Base-by-base conservation (phyloP, 352 stramenopile genomes). In the Phytopythium oedochilum region DNA sequence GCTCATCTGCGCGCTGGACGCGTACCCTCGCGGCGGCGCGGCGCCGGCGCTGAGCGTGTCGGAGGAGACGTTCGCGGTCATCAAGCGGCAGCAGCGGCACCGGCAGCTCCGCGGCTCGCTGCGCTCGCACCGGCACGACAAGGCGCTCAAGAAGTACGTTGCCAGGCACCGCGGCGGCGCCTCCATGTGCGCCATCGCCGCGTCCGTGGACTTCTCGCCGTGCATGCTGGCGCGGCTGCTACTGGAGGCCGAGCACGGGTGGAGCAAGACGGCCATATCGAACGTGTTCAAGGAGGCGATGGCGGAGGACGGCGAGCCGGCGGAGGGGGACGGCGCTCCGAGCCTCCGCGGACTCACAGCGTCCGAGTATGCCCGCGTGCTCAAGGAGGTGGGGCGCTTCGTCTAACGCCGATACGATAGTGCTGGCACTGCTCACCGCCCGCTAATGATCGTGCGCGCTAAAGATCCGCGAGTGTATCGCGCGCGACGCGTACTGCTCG, bases 401-500 rank as follows among this genome's bases (percentile, higher is more conserved):
- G n/a, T n/a, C n/a, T n/a, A n/a, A n/a, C n/a, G n/a, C n/a, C n/a
- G n/a, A n/a, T n/a, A n/a, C n/a, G n/a, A n/a, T n/a, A n/a, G n/a
- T n/a, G n/a, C n/a, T 47, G 2, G 36, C 36, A 20, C 43, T 49
- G 15, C n/a, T n/a, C n/a, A n/a, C n/a, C n/a, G n/a, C n/a, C n/a
- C n/a, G n/a, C n/a, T n/a, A n/a, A n/a, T n/a, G n/a, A n/a, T n/a
- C n/a, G n/a, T n/a, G n/a, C n/a, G n/a, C 43, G 45, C 28, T 48
- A 18, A 60, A 94, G 67, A 70, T 93, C 6, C 59, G 63, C 17
- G 71, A 86, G n/a, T 96, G 87, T 49, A 78, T 89, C 34, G 57
- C 72, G 17, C 34, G 67, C 22, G 87, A 96, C 54, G 63, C 53
- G 47, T 71, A 92, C 59, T 94, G 84, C 68, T 95, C 83, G 23